Evolutionary conservation across 2,329 filamentous ascomycete genomes (phyloP), one percentile per base, ranked within the genome.

Genomic region (Sclerotiophoma versabilis): DNA sequence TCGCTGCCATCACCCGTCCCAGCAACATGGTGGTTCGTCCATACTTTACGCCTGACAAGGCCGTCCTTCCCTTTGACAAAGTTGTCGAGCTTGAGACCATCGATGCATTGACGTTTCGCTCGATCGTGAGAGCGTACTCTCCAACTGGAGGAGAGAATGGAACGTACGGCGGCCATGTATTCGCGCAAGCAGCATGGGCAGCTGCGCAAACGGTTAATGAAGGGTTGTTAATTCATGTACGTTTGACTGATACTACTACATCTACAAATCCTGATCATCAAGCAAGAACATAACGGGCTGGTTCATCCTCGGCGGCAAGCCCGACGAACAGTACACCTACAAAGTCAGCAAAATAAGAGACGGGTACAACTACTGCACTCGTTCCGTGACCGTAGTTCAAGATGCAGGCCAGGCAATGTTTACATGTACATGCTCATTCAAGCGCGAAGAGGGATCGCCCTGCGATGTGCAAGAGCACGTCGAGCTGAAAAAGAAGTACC

Each of bases 121-220:
- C 75, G 2, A 73, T 69, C 26, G 72, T 75, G 8, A 72, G 69
- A 45, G 74, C 76, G 0, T 82, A 77, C 56, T 73, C 76, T 10
- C 80, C 81, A 0, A 66, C 67, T 12, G 78, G 75, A 3, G 72
- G 70, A 6, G 67, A 74, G 14, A 72, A 72, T 2, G 72, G 76
- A 12, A 78, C 81, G 0, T 84, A 83, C 66, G 83, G 83, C 11
- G 82, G 83, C 1, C 82, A 85, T 71, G 81, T 84, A 4, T 84
- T 80, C 59, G 79, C 80, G n/a, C 83, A 85, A 67, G 79, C 82
- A 26, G 81, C 80, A 14, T 85, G 81, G 74, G 83, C 83, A 14
- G 83, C 83, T 8, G 79, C 80, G 8, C 79, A 84, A 56, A 85
- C 83, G 1, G 80, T 84, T 11, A 65, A 62, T 5, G 69, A 75